These are phyloP conservation scores for Calocybe gangraenosa DNA, from an alignment of 768 basidiomycete genomes.

Conservation along the genomic window DNA sequence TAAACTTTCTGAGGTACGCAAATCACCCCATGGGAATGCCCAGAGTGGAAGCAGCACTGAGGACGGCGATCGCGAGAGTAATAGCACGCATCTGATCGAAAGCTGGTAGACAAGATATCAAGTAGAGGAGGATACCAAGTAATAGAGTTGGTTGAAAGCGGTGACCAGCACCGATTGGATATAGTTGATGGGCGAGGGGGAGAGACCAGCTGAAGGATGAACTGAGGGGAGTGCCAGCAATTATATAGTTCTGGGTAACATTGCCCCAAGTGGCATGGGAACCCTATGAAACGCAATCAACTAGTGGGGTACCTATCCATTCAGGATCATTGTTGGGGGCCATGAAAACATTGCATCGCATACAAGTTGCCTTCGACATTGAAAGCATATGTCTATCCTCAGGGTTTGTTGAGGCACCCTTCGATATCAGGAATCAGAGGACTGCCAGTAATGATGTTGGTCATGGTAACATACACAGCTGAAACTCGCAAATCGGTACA, in stretches of 20 bases:
- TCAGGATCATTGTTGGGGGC: too few relatives aligned
- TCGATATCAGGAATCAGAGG: too few relatives aligned
- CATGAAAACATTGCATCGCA: too few relatives aligned
- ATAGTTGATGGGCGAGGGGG: slow-evolving; percentile 19
- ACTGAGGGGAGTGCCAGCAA: background rate
- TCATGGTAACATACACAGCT: too few relatives aligned
- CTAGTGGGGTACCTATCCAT: too few relatives aligned
- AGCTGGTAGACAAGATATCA: slow-evolving; percentile 8
- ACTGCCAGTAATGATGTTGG: too few relatives aligned
- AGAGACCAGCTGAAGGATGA: slow-evolving; percentile 31
- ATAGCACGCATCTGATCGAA: slow-evolving; percentile 26
- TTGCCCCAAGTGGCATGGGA: slow-evolving; percentile 3
- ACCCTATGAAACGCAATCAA: background rate
- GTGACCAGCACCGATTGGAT: slow-evolving; percentile 33
- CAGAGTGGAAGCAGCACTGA: slow-evolving; percentile 25
- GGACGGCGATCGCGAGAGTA: slow-evolving; percentile 27
- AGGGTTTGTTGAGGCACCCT: too few relatives aligned
- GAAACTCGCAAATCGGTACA: too few relatives aligned
- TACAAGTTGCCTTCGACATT: too few relatives aligned
- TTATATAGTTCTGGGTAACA: background rate
- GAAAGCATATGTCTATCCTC: too few relatives aligned
- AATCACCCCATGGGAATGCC: slow-evolving; percentile 26
- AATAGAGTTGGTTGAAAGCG: slow-evolving; percentile 18
- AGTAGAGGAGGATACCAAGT: slow-evolving; percentile 12
- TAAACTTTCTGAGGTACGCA: background rate